Conservation (phyloP, 169 alveolate species). For the Cryptosporidium ubiquitum region DNA sequence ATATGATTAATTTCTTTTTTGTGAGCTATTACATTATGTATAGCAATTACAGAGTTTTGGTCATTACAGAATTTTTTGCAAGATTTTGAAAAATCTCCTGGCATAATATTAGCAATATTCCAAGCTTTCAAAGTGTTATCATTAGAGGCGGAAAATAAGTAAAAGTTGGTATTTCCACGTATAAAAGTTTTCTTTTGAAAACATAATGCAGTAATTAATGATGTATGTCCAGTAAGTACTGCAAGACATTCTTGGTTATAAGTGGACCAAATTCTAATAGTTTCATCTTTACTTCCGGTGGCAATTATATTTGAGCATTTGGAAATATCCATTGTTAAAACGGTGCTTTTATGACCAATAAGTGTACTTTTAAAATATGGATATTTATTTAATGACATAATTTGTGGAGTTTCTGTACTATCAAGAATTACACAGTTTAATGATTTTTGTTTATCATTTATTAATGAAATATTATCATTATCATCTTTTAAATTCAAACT, state of each 20-base stretch:
- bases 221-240: conserved; percentile 85
- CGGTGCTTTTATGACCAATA: conserved; percentile 54
- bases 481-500: background rate
- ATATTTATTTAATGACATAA: conserved; percentile 27
- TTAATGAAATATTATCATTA: background rate
- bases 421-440: conserved; percentile 32
- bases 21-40: conserved; percentile 63
- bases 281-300: conserved; percentile 85
- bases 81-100: background rate
- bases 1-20: conserved; percentile 54
- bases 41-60: conserved; percentile 19
- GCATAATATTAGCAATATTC: conserved; percentile 56
- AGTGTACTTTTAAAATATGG: conserved; percentile 38
- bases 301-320: conserved; percentile 79
- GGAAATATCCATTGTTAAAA: conserved; percentile 57
- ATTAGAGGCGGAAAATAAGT: conserved; percentile 84
- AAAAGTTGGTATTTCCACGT: conserved; percentile 79
- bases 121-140: conserved; percentile 82
- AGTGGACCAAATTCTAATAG: conserved; percentile 85
- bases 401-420: conserved; percentile 63
- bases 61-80: conserved; percentile 73
- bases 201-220: conserved; percentile 85
- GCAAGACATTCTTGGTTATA: conserved; percentile 77
- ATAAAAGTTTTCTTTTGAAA: conserved; percentile 78
- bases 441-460: background rate